These are phyloP conservation scores for Phytopythium cucurbitacearum DNA, from an alignment of 352 stramenopile genomes.

Conservation along the genomic window DNA sequence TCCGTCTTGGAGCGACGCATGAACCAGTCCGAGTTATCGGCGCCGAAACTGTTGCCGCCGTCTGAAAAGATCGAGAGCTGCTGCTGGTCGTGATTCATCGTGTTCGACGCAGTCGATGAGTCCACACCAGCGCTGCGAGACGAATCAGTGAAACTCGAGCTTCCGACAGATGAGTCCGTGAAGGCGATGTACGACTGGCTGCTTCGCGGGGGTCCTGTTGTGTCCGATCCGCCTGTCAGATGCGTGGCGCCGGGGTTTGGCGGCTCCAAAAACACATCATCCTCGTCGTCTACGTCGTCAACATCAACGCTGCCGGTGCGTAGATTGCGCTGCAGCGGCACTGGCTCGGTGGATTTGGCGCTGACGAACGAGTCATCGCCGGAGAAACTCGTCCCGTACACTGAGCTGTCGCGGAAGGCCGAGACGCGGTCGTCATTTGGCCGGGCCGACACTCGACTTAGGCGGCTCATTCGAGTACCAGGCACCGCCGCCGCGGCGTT, in stretches of 20 bases:
- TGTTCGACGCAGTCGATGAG: background rate
- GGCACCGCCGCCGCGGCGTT: background rate
- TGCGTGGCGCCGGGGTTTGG: conserved; percentile 3
- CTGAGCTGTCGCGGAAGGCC: conserved; percentile 15
- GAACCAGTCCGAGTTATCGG: conserved; percentile 40
- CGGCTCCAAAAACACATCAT: conserved; percentile 14
- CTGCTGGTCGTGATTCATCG: conserved; percentile 8
- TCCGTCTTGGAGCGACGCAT: conserved; percentile 40
- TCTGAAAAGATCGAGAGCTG: conserved; percentile 48
- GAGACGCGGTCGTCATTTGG: conserved; percentile 10
- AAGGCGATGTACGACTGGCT: conserved; percentile 40
- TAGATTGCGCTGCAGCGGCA: conserved; percentile 6
- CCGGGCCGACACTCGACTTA: conserved; percentile 1
- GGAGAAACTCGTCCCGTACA: conserved; percentile 9
- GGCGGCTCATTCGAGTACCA: background rate
- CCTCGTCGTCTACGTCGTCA: conserved; percentile 26
- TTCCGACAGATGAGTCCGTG: conserved; percentile 26
- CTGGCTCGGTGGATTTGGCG: conserved; percentile 1
- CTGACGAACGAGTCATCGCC: conserved; percentile 5
- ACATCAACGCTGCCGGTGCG: conserved; percentile 32
- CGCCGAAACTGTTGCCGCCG: conserved; percentile 29
- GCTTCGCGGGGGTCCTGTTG: conserved; percentile 14
- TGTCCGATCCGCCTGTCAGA: conserved; percentile 2
- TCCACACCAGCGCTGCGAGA: background rate
- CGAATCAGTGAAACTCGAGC: conserved; percentile 1